Conservation (phyloP, 2,329 filamentous ascomycete species). For the Simplicillium aogashimaense region DNA sequence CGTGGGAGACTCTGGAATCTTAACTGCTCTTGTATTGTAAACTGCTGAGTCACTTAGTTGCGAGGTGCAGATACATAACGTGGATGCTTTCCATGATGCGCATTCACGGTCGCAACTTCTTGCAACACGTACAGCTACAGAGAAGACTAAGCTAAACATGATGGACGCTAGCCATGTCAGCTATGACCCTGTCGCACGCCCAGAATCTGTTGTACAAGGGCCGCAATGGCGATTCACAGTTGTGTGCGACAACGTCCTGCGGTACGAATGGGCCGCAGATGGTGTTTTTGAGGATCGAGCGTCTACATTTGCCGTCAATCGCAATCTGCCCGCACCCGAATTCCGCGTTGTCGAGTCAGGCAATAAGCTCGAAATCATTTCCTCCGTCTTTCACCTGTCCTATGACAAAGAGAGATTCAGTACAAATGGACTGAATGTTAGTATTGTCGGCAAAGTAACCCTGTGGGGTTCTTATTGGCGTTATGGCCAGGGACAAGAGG, state of each 20-base stretch:
- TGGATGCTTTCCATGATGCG: too few species aligned
- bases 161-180: too few species aligned
- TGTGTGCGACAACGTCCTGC: neutral
- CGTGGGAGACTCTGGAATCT: too few species aligned
- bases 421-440: constrained; percentile 5
- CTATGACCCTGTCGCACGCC: too few species aligned
- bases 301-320: constrained; percentile 3
- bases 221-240: neutral
- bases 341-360: neutral
- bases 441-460: constrained; percentile 21
- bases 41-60: too few species aligned
- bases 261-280: constrained; percentile 2
- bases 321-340: neutral
- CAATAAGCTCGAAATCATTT: neutral
- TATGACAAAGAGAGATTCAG: constrained; percentile 3
- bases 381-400: neutral
- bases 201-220: too few species aligned
- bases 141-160: too few species aligned
- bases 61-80: too few species aligned
- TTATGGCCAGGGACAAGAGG: constrained; percentile 32
- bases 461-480: constrained; percentile 36
- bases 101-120: too few species aligned
- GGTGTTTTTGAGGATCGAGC: constrained; percentile 1
- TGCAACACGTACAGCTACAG: too few species aligned
- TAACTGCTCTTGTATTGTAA: too few species aligned